Percentiles rank a stretch among this genome's conserved stretches.
Evolutionary conservation across 768 basidiomycete species (phyloP).

Genomic region (Dacryopinax spathularia): DNA sequence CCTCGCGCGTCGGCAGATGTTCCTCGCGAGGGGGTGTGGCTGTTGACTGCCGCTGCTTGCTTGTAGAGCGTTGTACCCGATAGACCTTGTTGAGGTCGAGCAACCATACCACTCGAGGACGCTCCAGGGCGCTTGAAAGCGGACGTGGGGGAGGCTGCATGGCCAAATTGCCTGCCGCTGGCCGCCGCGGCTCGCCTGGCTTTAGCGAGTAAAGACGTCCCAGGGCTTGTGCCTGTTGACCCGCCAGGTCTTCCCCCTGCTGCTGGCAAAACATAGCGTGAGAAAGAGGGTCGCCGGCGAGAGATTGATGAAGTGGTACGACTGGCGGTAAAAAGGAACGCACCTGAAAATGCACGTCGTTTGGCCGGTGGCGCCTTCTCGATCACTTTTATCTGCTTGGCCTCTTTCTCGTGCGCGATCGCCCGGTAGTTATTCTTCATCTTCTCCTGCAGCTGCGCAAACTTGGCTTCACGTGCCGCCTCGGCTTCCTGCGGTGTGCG

Average conservation of each 20-base stretch:
- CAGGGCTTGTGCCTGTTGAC: too few species aligned
- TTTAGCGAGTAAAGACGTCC: not conserved
- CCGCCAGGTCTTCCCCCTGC: not conserved
- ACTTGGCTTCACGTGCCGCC: slow-evolving; percentile 48
- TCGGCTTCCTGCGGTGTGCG: slow-evolving; percentile 44
- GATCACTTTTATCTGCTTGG: slow-evolving; percentile 60
- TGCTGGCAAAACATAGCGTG: not conserved
- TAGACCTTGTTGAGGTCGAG: not conserved
- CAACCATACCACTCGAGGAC: not conserved
- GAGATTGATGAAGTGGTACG: not conserved
- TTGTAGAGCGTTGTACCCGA: not conserved
- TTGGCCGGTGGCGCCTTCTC: slow-evolving; percentile 38
- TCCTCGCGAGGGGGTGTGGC: not conserved
- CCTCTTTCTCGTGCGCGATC: slow-evolving; percentile 38
- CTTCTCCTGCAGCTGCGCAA: slow-evolving; percentile 47
- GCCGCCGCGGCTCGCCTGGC: not conserved
- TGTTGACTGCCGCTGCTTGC: not conserved
- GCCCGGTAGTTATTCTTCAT: slow-evolving; percentile 40
- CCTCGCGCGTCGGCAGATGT: not conserved
- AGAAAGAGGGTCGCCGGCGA: not conserved
- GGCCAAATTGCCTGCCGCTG: not conserved
- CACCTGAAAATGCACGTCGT: not conserved
- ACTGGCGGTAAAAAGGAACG: not conserved
- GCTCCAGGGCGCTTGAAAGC: not conserved
- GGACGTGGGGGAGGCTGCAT: not conserved